Conservation (phyloP, 495 filamentous ascomycete genomes). For the Parathielavia appendiculata region DNA sequence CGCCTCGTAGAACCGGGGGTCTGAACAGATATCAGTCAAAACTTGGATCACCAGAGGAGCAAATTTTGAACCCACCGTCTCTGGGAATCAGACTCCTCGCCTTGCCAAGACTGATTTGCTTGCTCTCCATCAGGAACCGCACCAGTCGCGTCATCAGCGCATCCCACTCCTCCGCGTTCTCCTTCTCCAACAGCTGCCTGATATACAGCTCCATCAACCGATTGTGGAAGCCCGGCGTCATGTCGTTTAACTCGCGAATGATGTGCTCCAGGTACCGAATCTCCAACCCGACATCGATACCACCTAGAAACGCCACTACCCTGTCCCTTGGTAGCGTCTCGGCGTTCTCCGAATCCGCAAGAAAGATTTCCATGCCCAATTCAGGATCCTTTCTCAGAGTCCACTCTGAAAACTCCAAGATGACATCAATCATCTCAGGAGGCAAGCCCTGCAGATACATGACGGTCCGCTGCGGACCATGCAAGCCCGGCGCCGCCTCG, state of each 20-base stretch:
- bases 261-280: conserved; percentile 87
- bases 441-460: conserved; percentile 86
- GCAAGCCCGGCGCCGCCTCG: conserved; percentile 60
- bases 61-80: conserved; percentile 55
- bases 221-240: conserved; percentile 82
- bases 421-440: conserved; percentile 81
- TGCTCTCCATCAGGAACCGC: conserved; percentile 66
- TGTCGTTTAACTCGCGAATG: conserved; percentile 78
- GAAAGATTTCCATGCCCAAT: conserved; percentile 90
- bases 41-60: neutral
- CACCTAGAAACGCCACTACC: conserved; percentile 68
- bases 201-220: conserved; percentile 72
- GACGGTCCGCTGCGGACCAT: conserved; percentile 77
- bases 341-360: conserved; percentile 90
- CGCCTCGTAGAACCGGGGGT: conserved; percentile 82
- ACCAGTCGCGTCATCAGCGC: conserved; percentile 62
- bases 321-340: conserved; percentile 75
- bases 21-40: conserved; percentile 36
- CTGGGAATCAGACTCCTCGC: conserved; percentile 69
- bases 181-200: conserved; percentile 50
- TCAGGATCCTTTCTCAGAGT: conserved; percentile 65
- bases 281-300: conserved; percentile 63
- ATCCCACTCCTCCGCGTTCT: conserved; percentile 46
- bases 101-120: conserved; percentile 71
- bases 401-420: conserved; percentile 89